Percentiles rank a stretch among this genome's conserved stretches.
Conservation (phyloP, 2,329 filamentous ascomycete species). For the Didymella glomerata region DNA sequence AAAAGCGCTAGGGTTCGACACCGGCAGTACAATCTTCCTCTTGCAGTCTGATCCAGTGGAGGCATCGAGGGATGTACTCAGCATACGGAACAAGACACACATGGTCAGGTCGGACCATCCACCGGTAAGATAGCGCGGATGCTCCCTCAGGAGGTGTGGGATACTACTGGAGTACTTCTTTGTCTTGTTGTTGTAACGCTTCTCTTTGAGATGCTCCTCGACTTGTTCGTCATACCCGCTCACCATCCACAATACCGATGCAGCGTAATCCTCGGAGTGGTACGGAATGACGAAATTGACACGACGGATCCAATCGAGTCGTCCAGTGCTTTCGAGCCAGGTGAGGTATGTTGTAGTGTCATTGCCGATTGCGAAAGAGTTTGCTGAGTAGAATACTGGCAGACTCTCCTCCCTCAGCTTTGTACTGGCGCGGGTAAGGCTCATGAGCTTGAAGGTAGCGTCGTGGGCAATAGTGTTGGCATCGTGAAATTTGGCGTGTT, state of each 20-base stretch:
- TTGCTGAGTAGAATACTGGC: slow-evolving; percentile 6
- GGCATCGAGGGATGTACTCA: not conserved
- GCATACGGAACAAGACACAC: slow-evolving; percentile 7
- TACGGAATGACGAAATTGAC: not conserved
- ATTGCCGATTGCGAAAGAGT: not conserved
- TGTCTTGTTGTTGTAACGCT: not conserved
- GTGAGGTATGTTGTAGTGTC: slow-evolving; percentile 7
- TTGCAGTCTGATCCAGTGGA: not conserved
- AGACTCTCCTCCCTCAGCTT: slow-evolving; percentile 3
- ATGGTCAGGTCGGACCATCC: not conserved
- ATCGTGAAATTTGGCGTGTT: slow-evolving; percentile 6
- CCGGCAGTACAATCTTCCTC: not conserved
- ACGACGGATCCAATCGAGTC: not conserved
- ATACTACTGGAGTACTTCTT: not conserved
- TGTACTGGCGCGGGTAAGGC: slow-evolving; percentile 3
- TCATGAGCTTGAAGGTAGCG: not conserved
- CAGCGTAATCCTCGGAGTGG: not conserved
- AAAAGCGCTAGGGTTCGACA: not conserved
- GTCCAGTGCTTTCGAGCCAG: not conserved
- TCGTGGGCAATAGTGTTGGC: not conserved
- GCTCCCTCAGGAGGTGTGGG: not conserved
- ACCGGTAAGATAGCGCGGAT: not conserved
- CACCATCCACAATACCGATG: slow-evolving; percentile 5
- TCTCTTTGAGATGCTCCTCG: not conserved
- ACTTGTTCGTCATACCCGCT: not conserved